These are phyloP conservation scores for Sextonia rubra DNA, from an alignment of 164 flowering plant species.

Conservation along the genomic window DNA sequence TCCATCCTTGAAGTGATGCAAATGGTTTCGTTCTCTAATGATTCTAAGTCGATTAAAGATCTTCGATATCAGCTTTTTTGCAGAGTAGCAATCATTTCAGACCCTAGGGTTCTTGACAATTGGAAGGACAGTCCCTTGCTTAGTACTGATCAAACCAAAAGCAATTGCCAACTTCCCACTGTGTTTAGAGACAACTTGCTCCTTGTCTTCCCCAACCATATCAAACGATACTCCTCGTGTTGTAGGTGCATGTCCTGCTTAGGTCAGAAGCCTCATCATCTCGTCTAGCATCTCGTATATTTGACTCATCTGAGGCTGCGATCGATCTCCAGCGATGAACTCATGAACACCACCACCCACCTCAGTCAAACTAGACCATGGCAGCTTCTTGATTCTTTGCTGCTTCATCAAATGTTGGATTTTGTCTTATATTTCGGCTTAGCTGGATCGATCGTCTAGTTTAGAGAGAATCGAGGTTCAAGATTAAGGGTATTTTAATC, in stretches of 20 bases:
- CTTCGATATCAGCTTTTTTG: conserved; percentile 27
- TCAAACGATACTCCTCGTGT: conserved; percentile 18
- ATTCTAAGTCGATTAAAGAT: conserved; percentile 21
- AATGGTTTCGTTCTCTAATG: conserved; percentile 23
- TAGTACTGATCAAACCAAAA: conserved; percentile 27
- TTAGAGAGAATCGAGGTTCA: too few relatives aligned
- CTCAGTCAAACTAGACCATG: conserved; percentile 27
- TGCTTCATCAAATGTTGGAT: too few relatives aligned
- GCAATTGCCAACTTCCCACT: conserved; percentile 29
- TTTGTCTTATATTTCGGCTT: too few relatives aligned
- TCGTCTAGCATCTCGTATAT: conserved; percentile 25
- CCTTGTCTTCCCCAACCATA: conserved; percentile 26
- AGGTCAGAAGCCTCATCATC: conserved; percentile 16
- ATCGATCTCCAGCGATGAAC: conserved; percentile 23
- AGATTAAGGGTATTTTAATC: too few relatives aligned
- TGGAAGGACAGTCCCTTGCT: conserved; percentile 15
- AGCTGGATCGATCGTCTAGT: too few relatives aligned
- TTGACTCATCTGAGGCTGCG: conserved; percentile 14
- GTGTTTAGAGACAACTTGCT: conserved; percentile 19
- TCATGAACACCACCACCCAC: conserved; percentile 25
- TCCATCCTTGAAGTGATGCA: conserved; percentile 30
- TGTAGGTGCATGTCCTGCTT: conserved; percentile 19
- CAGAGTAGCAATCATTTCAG: conserved; percentile 27
- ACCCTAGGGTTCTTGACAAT: conserved; percentile 29
- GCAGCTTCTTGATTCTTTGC: conserved; percentile 20